Conservation (phyloP, 768 basidiomycete species). For the Steccherinum ochraceum region DNA sequence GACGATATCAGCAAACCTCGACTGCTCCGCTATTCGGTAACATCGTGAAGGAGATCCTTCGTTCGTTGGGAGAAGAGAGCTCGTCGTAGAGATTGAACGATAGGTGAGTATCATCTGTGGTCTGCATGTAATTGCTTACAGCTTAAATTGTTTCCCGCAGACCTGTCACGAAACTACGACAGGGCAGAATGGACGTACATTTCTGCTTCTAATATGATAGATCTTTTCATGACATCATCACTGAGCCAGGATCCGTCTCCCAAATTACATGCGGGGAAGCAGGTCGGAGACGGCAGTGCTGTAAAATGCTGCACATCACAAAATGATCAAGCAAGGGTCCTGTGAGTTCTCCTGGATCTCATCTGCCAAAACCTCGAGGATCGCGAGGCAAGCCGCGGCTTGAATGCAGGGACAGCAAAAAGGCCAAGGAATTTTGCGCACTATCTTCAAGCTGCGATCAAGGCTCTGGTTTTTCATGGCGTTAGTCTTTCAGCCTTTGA, state of each 20-base stretch:
- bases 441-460: not conserved
- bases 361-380: too few species aligned
- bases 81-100: not conserved
- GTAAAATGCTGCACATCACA: too few species aligned
- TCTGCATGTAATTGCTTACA: too few species aligned
- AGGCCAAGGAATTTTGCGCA: not conserved
- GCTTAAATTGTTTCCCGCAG: too few species aligned
- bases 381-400: not conserved
- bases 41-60: slow-evolving; percentile 45
- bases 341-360: too few species aligned
- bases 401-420: not conserved
- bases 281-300: too few species aligned
- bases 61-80: slow-evolving; percentile 16
- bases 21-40: slow-evolving; percentile 62
- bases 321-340: too few species aligned
- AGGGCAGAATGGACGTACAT: too few species aligned
- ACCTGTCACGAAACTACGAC: too few species aligned
- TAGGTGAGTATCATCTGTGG: not conserved
- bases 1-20: slow-evolving; percentile 59
- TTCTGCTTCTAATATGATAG: too few species aligned
- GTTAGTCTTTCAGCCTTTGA: not conserved
- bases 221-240: not conserved
- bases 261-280: not conserved
- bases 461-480: not conserved
- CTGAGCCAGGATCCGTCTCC: not conserved